Evolutionary conservation across 2,329 filamentous ascomycete genomes (phyloP), one percentile per base, ranked within the genome.

Genomic region (Neofusicoccum cordaticola): DNA sequence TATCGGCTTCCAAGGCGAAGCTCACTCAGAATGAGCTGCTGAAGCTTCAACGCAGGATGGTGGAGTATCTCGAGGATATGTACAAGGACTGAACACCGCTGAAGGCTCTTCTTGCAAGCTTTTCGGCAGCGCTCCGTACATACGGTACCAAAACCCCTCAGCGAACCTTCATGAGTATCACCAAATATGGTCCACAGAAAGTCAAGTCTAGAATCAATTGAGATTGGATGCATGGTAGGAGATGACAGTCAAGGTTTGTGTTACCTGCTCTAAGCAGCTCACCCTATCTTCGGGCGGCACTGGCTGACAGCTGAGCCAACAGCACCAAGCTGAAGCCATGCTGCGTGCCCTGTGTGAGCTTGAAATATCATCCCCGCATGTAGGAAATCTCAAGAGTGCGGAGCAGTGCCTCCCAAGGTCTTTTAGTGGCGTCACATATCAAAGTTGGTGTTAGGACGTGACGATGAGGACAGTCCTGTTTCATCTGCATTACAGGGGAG

Each of bases 1-100:
- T 2, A n/a, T 41, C 56, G n/a, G 41, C 5, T 37, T 45, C 57
- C 63, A 45, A 67, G 60, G n/a, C 63, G 66, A 56, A 66, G 42
- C 71, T 79, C 19, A 76, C 73, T 5, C 67, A 72, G 42, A 64
- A 39, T 9, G 71, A 79, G 53, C 64, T 79, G 61, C 35, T 73
- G 47, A 68, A 66, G 15, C 66, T 79, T 65, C 71, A 73, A 64
- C 68, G 71, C 47, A 72, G 69, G 64, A 79, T 79, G 75, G 68
- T 78, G 4, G 67, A 66, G 15, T 73, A 78, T 62, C 67, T 79
- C 34, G 77, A 79, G 65, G 74, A 74, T 56, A 69, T 79, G 70
- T 79, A 78, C 64, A 73, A 73, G 53, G 72, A 75, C 44, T 78
- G 42, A 66, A 39, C 37, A 9, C 37, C 11, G 3, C 37, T 15